Evolutionary conservation across 257 asterid species (phyloP).

Genomic region (Nicotiana obtusifolia): DNA sequence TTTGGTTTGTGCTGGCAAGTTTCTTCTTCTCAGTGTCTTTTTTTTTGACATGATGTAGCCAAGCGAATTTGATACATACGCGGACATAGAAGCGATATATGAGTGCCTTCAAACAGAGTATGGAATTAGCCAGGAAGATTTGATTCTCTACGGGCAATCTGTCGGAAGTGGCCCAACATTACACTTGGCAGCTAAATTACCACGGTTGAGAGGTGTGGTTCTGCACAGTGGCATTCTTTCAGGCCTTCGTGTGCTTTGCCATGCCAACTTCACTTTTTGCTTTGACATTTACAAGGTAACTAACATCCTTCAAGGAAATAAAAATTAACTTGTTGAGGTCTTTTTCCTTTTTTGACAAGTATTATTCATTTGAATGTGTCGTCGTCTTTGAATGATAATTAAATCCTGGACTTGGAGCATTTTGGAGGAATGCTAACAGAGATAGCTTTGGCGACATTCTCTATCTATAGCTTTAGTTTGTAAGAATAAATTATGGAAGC

Average conservation of each 20-base stretch:
- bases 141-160: slow-evolving; percentile 91
- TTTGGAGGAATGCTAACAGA: neutral
- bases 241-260: slow-evolving; percentile 98
- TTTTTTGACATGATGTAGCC: slow-evolving; percentile 47
- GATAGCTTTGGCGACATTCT: neutral
- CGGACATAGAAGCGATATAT: slow-evolving; percentile 94
- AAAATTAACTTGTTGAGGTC: neutral
- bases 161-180: slow-evolving; percentile 99
- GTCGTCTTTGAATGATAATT: neutral
- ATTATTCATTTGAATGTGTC: neutral
- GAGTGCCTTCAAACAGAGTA: slow-evolving; percentile 90
- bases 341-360: neutral
- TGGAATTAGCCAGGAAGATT: slow-evolving; percentile 88
- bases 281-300: slow-evolving; percentile 91
- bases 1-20: neutral
- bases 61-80: slow-evolving; percentile 85
- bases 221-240: slow-evolving; percentile 98
- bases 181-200: slow-evolving; percentile 88
- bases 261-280: slow-evolving; percentile 77
- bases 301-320: neutral
- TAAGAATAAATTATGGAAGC: neutral
- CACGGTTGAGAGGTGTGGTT: slow-evolving; percentile 93
- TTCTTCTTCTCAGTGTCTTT: neutral
- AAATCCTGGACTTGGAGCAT: neutral
- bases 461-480: neutral